Evolutionary conservation across 371 early-diverging fungal genomes (phyloP), one percentile per base, ranked within the genome.

Genomic region (Syncephalis plumigaleata): DNA sequence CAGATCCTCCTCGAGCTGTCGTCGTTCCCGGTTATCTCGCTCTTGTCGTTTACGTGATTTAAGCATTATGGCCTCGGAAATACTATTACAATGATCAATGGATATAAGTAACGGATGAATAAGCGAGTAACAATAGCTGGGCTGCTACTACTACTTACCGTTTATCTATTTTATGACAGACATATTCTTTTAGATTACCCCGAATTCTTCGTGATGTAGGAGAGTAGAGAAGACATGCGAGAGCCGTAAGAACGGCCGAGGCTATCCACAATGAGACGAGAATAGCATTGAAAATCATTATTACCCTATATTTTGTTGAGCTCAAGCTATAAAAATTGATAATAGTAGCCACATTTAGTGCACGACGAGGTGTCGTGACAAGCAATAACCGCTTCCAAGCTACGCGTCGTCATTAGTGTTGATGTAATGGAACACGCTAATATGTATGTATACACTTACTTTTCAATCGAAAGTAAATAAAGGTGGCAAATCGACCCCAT

Each of bases 111-210:
- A n/a, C n/a, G n/a, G 11, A 11, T 11, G 7, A 31, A 7, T 31
- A 7, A 31, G 11, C 31, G 31, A 11, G 31, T 31, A n/a, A n/a
- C 31, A 31, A 31, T 31, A 31, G 31, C 11, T 31, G 11, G 4
- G 11, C 4, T 31, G 31, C 11, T 7, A 31, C 11, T 31, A 7
- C 31, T 31, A 31, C 31, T 31, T 31, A 31, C 31, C 31, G 60
- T 58, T 87, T 90, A 62, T 87, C 90, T 39, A 90, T 80, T 59
- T 83, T 84, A 64, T 86, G 85, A 51, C 84, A 85, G 50, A 84
- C 83, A 55, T 79, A 90, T 56, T 90, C 91, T 55, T 90, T 90
- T 47, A 90, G 64, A 54, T 87, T 90, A 27, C 91, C 91, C 25
- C 75, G 77, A 45, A 90, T 84, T 31, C 70, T 67, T 51, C 70